Evolutionary conservation across 306 rosid genomes (phyloP).

Genomic region (Oxytropis ochrocephala): DNA sequence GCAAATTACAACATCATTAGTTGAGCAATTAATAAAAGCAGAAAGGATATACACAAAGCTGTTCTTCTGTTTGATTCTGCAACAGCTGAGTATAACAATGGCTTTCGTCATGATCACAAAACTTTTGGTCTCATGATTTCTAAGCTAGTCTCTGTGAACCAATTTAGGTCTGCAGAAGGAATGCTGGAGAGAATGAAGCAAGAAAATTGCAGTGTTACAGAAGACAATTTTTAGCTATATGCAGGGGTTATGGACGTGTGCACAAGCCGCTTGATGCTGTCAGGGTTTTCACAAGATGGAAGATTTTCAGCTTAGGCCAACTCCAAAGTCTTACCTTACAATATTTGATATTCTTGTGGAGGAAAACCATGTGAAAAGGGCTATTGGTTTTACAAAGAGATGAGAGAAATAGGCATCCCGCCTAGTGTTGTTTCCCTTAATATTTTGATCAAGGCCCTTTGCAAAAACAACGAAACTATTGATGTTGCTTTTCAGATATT

Average conservation of each 20-base stretch:
- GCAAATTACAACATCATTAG: conserved; percentile 46
- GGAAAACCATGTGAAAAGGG: conserved; percentile 68
- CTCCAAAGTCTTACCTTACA: conserved; percentile 56
- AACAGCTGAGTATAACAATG: conserved; percentile 70
- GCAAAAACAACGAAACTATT: conserved; percentile 61
- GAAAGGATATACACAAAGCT: conserved; percentile 64
- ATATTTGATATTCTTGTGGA: conserved; percentile 71
- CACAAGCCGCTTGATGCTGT: conserved; percentile 70
- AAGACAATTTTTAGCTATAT: conserved; percentile 55
- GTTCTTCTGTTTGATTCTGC: conserved; percentile 63
- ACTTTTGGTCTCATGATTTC: conserved; percentile 67
- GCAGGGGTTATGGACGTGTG: conserved; percentile 70
- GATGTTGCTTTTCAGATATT: conserved; percentile 65
- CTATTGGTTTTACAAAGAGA: conserved; percentile 60
- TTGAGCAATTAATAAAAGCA: conserved; percentile 56
- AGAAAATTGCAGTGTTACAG: conserved; percentile 56
- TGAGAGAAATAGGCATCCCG: conserved; percentile 59
- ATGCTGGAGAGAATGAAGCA: conserved; percentile 74
- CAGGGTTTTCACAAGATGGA: conserved; percentile 64
- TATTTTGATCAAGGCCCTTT: conserved; percentile 81
- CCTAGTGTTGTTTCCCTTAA: conserved; percentile 65
- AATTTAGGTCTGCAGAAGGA: conserved; percentile 66
- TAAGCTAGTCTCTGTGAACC: conserved; percentile 57
- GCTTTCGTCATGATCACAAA: conserved; percentile 65
- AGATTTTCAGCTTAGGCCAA: conserved; percentile 48